Conservation (phyloP, 2,329 filamentous ascomycete genomes). For the Tolypocladium nubicola region DNA sequence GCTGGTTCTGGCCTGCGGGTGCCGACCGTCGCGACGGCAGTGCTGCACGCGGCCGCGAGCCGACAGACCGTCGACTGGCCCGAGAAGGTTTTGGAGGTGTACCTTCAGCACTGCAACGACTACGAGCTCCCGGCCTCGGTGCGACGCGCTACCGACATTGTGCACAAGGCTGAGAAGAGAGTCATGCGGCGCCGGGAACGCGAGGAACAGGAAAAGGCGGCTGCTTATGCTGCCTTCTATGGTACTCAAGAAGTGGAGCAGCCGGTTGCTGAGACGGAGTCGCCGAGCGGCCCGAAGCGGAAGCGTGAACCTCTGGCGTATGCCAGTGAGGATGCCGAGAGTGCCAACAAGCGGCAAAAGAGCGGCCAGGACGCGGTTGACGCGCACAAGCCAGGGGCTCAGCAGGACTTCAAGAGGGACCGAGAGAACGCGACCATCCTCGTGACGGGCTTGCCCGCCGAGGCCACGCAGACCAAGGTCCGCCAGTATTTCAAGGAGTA, state of each 20-base stretch:
- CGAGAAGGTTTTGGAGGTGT: conserved; percentile 64
- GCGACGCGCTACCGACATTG: conserved; percentile 61
- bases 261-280: conserved; percentile 12
- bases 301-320: conserved; percentile 56
- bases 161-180: conserved; percentile 56
- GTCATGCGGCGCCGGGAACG: conserved; percentile 54
- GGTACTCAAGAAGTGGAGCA: conserved; percentile 17
- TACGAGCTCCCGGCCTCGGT: conserved; percentile 73
- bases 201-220: conserved; percentile 52
- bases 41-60: conserved; percentile 61
- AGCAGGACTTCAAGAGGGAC: conserved; percentile 56
- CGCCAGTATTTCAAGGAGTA: conserved; percentile 89
- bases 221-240: conserved; percentile 34
- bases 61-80: conserved; percentile 62
- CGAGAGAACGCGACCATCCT: conserved; percentile 83
- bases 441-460: conserved; percentile 63
- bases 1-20: conserved; percentile 40
- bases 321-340: conserved; percentile 26
- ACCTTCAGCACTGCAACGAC: conserved; percentile 74
- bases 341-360: conserved; percentile 57
- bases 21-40: conserved; percentile 64
- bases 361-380: conserved; percentile 25
- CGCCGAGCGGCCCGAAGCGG: conserved; percentile 48
- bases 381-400: neutral
- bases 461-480: conserved; percentile 60